Base-by-base conservation (phyloP, 352 stramenopile genomes). In the Plasmopara muralis region DNA sequence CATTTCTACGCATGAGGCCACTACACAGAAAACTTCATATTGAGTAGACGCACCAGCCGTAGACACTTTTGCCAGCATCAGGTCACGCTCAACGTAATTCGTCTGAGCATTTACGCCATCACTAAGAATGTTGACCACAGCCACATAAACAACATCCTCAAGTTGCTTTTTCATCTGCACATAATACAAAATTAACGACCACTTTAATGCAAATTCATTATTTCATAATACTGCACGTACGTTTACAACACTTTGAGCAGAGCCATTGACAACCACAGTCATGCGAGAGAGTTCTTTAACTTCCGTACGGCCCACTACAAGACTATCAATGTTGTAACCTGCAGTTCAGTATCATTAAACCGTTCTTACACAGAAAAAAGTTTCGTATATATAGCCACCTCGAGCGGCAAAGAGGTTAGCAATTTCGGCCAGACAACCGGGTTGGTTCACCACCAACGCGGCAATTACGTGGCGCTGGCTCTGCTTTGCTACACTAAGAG, bases 271-370 rank as follows among this genome's bases (percentile, higher is more conserved):
- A 18, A 93, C 83, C 9, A 90, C 80, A 13, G 77, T 93, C 83
- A 93, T 93, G 53, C 79, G 80, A 49, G 77, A 89, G 47, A 93
- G 77, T 61, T 93, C 80, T 40, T 89, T 74, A 34, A 90, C 83
- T 59, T 93, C 83, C 12, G 79, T 93, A 56, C 78, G 83, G 8
- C 83, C 83, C 12, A 90, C 83, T n/a, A 93, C 80, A 6, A 93
- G 60, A 65, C 77, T 89, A 60, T 93, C 83, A 66, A 93, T 93
- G 58, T 93, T 93, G 74, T 93, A 93, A 18, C 82, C 75, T 83
- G 18, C 48, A 65, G 4, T 37, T 52, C 43, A 57, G 45, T 30
- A 33, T 12, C 18, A 9, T 47, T 16, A 68, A 29, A 25, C 55
- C 13, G 35, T 8, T 40, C 5, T 41, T 7, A 28, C 2, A 28